Conservation (phyloP, 2,329 filamentous ascomycete genomes). For the Magnaporthiopsis incrustans region DNA sequence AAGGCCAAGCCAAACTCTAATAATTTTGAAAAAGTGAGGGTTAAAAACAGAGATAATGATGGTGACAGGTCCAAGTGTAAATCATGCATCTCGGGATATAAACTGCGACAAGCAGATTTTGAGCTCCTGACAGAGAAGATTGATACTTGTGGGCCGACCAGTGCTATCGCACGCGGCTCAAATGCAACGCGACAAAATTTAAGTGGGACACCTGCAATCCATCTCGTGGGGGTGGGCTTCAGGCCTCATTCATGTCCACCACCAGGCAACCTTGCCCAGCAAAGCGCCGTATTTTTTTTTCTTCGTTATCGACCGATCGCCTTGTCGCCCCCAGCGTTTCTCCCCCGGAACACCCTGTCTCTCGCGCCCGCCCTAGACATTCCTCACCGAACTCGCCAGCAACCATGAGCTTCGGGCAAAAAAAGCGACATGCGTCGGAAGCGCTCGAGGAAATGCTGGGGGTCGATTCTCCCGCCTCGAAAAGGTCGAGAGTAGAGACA, state of each 20-base stretch:
- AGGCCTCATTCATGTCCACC: background rate
- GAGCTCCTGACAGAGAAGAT: too few species aligned
- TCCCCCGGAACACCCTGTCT: background rate
- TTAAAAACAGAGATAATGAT: too few species aligned
- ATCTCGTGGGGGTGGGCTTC: background rate
- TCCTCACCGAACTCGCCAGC: background rate
- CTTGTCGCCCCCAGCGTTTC: background rate
- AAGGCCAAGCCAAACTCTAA: too few species aligned
- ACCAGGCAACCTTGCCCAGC: background rate
- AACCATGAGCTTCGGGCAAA: background rate
- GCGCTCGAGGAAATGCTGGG: slow-evolving; percentile 49
- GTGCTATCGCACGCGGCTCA: background rate
- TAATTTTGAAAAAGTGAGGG: too few species aligned
- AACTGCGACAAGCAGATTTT: too few species aligned
- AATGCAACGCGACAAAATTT: background rate
- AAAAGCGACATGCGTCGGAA: slow-evolving; percentile 39
- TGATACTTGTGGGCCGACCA: too few species aligned
- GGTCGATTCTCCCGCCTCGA: slow-evolving; percentile 49
- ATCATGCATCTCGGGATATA: too few species aligned
- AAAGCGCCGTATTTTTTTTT: background rate
- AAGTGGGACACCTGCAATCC: background rate
- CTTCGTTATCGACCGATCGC: background rate
- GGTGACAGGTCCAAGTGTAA: too few species aligned
- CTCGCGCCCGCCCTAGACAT: background rate
- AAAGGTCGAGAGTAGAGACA: slow-evolving; percentile 44